Base-by-base conservation (phyloP, 495 filamentous ascomycete genomes). In the Cenococcum geophilum region DNA sequence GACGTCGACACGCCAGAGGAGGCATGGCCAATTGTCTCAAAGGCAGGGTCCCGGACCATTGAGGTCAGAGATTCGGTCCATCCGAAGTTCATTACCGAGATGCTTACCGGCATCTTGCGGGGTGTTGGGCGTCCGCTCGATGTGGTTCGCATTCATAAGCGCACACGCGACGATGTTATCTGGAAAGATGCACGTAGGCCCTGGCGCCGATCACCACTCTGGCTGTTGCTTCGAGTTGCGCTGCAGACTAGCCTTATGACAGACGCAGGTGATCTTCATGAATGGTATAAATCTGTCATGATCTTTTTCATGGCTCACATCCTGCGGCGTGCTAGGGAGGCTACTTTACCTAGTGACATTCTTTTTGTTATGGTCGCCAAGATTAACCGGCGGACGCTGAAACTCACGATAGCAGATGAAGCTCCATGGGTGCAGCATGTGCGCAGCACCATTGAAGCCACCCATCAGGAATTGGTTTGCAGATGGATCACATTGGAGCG, bases 261-360 rank as follows among this genome's bases (percentile, higher is more conserved):
- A n/a, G n/a, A n/a, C n/a, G n/a, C n/a, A n/a, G n/a, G n/a, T n/a
- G n/a, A n/a, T n/a, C n/a, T n/a, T n/a, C n/a, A n/a, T n/a, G n/a
- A n/a, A n/a, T n/a, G n/a, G n/a, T n/a, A n/a, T 72, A 89, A 89
- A 55, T 49, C 65, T 0, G 78, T 84, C 58, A 82, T 86, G 75
- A 42, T 82, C 0, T 82, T 75, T 54, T 72, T 83, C 67, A 74
- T 81, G n/a, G n/a, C n/a, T n/a, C n/a, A n/a, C n/a, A n/a, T n/a
- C n/a, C n/a, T n/a, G n/a, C n/a, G n/a, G n/a, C n/a, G n/a, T n/a
- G 23, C 64, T 0, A 73, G 51, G 22, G 27, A 49, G 11, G 35
- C 34, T 18, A 11, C n/a, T 10, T 4, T 69, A 6, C 47, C 59
- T 1, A 57, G 16, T 43, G 65, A 68, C 8, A 0, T 65, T 20